Evolutionary conservation across 805 yeast genomes (phyloP).

Genomic region (Nakazawaea ambrosiae): DNA sequence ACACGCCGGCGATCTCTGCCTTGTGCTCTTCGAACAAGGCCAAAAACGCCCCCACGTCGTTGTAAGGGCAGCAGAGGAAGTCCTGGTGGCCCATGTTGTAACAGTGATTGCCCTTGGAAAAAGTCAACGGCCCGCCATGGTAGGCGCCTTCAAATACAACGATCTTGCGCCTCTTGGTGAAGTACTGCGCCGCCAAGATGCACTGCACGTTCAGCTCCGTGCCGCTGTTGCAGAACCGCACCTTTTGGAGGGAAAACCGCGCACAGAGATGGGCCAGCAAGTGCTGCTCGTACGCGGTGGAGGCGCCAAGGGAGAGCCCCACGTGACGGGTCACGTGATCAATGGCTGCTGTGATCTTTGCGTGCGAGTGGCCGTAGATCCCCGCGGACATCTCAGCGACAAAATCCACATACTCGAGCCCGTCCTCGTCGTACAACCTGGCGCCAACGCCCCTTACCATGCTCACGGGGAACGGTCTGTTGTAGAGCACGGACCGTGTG

Average conservation of each 20-base stretch:
- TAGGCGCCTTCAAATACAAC: conserved; percentile 12
- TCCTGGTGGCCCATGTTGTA: conserved; percentile 6
- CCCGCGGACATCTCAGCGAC: conserved; percentile 15
- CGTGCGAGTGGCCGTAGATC: conserved; percentile 13
- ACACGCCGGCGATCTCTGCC: conserved; percentile 11
- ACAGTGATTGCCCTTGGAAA: conserved; percentile 6
- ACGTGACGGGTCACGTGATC: conserved; percentile 4
- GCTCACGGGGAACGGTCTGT: conserved; percentile 12
- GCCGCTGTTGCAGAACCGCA: conserved; percentile 14
- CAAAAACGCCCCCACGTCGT: conserved; percentile 7
- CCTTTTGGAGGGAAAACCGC: conserved; percentile 8
- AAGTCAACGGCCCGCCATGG: conserved; percentile 13
- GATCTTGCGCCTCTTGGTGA: conserved; percentile 11
- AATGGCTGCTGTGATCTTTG: conserved; percentile 10
- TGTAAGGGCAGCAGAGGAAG: conserved; percentile 9
- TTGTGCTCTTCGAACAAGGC: background rate
- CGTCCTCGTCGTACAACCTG: conserved; percentile 10
- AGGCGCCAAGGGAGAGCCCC: conserved; percentile 13
- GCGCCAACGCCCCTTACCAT: conserved; percentile 7
- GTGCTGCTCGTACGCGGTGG: conserved; percentile 5
- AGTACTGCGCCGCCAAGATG: conserved; percentile 11
- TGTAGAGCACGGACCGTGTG: conserved; percentile 13
- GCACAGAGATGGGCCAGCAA: conserved; percentile 10
- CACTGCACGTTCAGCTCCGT: conserved; percentile 13
- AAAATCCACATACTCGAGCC: conserved; percentile 12